Base-by-base conservation (phyloP, 257 asterid genomes). In the Jacaranda copaia region DNA sequence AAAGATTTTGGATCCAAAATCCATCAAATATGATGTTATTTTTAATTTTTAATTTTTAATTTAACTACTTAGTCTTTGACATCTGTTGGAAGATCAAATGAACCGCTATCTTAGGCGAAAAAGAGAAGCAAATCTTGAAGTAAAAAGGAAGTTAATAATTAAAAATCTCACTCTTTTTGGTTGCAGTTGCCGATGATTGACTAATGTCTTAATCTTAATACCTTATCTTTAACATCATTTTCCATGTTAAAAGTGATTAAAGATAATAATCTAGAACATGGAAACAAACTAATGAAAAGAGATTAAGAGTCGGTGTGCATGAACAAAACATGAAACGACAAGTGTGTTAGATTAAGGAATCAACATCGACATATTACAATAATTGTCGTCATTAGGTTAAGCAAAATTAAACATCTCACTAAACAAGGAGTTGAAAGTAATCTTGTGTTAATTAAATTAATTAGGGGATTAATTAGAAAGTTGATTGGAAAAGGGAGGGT, bases 311-410 rank as follows among this genome's bases (percentile, higher is more conserved):
- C 48, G 77, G 67, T 70, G 77, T 70, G 77, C 59, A 70, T 62
- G 60, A 42, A 14, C 38, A 20, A 71, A 71, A 70, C 68, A 62
- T 16, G 67, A 70, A 56, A 63, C 2, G 82, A 63, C 78, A 78
- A 45, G 78, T 79, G 77, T 39, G 4, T 46, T 60, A 36, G 61
- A 35, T 32, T 16, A 52, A 52, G 39, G 63, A 36, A 61, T 70
- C 58, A 69, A 15, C 53, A 68, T 68, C 40, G 68, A 78, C 66
- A 62, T 25, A 25, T 71, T 36, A 67, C 61, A 62, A 62, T 70
- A 63, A 52, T 70, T 75, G 74, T 43, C 70, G 6, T 69, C 77
- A 60, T 75, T 80, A 61, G 80, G 72, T 74, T 53, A 60, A 60
- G 11, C 52, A 43, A 65, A 25, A 12, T 51, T 45, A 42, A 39